phyloP scores from a whole-genome alignment of 768 basidiomycete species.

The Trametes gibbosa region DNA sequence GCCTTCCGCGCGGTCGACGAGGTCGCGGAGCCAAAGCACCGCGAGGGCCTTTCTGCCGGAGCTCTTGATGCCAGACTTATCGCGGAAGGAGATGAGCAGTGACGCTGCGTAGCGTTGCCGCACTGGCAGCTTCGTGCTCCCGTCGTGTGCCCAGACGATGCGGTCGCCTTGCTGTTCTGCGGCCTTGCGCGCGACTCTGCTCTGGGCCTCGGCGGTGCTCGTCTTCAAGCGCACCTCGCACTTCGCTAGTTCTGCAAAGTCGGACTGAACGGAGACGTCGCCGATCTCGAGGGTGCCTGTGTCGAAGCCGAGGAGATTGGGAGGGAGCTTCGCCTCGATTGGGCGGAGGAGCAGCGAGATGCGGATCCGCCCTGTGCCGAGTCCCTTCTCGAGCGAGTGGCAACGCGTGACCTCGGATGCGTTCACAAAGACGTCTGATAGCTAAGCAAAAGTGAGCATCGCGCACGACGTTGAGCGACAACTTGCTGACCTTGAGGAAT shows the following conservation, averaged over 20 bases:
- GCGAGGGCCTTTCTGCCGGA: slow-evolving; percentile 35
- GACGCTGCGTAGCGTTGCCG: slow-evolving; percentile 48
- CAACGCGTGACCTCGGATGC: slow-evolving; percentile 54
- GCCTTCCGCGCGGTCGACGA: slow-evolving; percentile 48
- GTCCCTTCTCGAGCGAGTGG: slow-evolving; percentile 66
- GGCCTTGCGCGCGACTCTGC: slow-evolving; percentile 38
- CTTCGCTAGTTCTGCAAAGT: slow-evolving; percentile 35
- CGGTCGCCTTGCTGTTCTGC: slow-evolving; percentile 32
- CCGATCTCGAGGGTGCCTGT: slow-evolving; percentile 61
- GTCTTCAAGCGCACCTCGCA: slow-evolving; percentile 44
- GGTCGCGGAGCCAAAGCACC: slow-evolving; percentile 53
- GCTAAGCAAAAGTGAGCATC: slow-evolving; percentile 16
- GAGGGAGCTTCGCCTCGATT: slow-evolving; percentile 57
- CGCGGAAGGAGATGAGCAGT: slow-evolving; percentile 44
- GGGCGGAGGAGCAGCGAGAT: slow-evolving; percentile 68
- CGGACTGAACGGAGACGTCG: slow-evolving; percentile 30
- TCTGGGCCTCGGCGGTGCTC: slow-evolving; percentile 39
- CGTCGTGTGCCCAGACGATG: slow-evolving; percentile 34
- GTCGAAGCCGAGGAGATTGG: slow-evolving; percentile 62
- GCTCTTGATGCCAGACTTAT: slow-evolving; percentile 32
- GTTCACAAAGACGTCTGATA: slow-evolving; percentile 35
- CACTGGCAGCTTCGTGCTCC: slow-evolving; percentile 43
- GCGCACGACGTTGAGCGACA: background rate
- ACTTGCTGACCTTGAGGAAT: slow-evolving; percentile 41
- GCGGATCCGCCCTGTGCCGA: slow-evolving; percentile 63